Conservation (phyloP, 805 yeast species). For the Ogataea pilisensis region DNA sequence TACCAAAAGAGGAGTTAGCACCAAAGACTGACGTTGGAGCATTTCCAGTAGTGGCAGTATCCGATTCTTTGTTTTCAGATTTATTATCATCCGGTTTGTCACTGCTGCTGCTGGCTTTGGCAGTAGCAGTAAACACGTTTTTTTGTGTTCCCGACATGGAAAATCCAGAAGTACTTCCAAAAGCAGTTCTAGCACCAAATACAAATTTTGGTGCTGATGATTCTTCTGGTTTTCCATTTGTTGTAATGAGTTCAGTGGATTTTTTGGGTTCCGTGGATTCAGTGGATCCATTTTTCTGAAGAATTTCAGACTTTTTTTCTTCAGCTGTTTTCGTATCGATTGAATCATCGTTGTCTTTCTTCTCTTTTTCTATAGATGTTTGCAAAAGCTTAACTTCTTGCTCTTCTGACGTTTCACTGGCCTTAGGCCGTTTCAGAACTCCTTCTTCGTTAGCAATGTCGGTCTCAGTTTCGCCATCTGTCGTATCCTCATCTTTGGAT, state of each 20-base stretch:
- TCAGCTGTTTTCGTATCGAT: conserved; percentile 3
- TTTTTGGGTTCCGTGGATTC: background rate
- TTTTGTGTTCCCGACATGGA: conserved; percentile 28
- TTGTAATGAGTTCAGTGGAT: background rate
- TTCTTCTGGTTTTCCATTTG: conserved; percentile 1
- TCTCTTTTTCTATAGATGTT: conserved; percentile 1
- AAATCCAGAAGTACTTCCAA: conserved; percentile 42
- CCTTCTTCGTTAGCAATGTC: conserved; percentile 1
- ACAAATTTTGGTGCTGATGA: conserved; percentile 43
- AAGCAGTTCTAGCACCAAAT: conserved; percentile 50
- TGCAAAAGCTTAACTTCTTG: conserved; percentile 1
- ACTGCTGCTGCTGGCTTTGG: conserved; percentile 2
- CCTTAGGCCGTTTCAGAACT: conserved; percentile 2
- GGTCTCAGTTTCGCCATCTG: conserved; percentile 1
- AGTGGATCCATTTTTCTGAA: background rate
- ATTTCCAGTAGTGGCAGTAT: conserved; percentile 1
- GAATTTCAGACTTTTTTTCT: too few species aligned
- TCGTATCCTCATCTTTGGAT: conserved; percentile 1
- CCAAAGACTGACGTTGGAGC: conserved; percentile 37
- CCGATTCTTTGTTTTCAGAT: too few species aligned
- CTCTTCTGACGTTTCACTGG: conserved; percentile 5
- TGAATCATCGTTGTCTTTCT: background rate
- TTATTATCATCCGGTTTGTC: conserved; percentile 2
- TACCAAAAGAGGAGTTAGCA: conserved; percentile 42
- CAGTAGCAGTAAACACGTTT: conserved; percentile 32